phyloP scores from a whole-genome alignment of 2,329 filamentous ascomycete genomes.

The Aspergillus floridensis region DNA sequence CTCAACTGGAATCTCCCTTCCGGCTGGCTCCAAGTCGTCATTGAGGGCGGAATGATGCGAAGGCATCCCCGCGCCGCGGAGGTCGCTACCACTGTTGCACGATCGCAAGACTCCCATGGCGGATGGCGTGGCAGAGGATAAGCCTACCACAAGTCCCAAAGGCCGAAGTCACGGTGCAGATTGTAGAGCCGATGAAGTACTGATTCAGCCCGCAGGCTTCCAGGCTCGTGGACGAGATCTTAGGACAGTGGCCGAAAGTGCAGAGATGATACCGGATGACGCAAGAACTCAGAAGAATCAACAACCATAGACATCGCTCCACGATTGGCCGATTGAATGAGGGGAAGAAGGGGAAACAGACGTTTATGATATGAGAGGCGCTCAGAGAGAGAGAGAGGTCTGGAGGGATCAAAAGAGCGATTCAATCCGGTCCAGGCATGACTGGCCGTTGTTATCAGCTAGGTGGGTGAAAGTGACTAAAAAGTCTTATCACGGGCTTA shows the following conservation, averaged over 20 bases:
- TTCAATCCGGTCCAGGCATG: constrained; percentile 3
- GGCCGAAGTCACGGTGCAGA: constrained; percentile 1
- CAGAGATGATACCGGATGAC: constrained; percentile 16
- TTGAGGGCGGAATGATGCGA: constrained; percentile 21
- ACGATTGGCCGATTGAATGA: neutral
- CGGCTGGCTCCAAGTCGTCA: constrained; percentile 22
- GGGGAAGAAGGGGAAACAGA: constrained; percentile 1
- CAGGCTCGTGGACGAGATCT: neutral
- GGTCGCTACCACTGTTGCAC: constrained; percentile 29
- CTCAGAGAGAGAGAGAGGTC: neutral
- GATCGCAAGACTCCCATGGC: constrained; percentile 31
- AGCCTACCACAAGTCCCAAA: neutral
- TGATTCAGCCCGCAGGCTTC: constrained; percentile 2
- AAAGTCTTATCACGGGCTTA: constrained; percentile 7
- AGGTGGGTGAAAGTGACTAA: constrained; percentile 5
- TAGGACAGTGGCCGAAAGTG: neutral
- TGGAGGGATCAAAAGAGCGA: neutral
- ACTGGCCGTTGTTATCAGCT: constrained; percentile 3
- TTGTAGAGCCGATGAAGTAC: neutral
- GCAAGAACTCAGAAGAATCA: constrained; percentile 15
- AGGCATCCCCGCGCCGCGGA: constrained; percentile 26
- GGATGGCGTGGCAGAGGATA: neutral
- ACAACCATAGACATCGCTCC: constrained; percentile 15
- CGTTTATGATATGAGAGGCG: neutral
- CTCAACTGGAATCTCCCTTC: constrained; percentile 26